Evolutionary conservation across 1,284 basidiomycete genomes (phyloP).

Genomic region (Sanghuangporus sanghuang): DNA sequence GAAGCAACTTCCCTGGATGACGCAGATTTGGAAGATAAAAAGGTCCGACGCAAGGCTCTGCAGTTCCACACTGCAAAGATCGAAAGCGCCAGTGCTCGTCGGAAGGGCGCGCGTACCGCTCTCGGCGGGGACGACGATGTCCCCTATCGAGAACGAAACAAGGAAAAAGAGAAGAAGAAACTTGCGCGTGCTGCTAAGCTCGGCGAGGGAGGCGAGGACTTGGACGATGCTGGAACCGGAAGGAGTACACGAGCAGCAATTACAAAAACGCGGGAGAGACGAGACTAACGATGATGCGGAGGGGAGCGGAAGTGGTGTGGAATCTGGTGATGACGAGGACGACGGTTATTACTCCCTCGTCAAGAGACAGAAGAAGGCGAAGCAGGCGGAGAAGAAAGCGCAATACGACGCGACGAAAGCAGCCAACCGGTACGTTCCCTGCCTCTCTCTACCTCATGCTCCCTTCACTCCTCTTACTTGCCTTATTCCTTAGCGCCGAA

Average conservation of each 20-base stretch:
- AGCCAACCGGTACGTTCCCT: constrained; percentile 51
- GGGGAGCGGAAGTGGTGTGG: constrained; percentile 28
- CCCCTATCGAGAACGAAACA: constrained; percentile 68
- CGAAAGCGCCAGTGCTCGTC: constrained; percentile 65
- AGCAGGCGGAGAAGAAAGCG: constrained; percentile 74
- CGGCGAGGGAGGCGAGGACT: constrained; percentile 57
- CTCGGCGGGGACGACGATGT: constrained; percentile 86
- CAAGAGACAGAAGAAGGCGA: constrained; percentile 64
- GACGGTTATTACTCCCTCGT: constrained; percentile 89
- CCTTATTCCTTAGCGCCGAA: constrained; percentile 36
- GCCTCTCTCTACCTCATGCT: constrained; percentile 11
- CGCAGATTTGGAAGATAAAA: constrained; percentile 79
- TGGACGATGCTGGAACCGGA: constrained; percentile 57
- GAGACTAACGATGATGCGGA: constrained; percentile 37
- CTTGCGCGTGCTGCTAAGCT: constrained; percentile 31
- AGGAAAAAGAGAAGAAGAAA: constrained; percentile 50
- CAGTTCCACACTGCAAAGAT: constrained; percentile 86
- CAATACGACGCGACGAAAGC: constrained; percentile 69
- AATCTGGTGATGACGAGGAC: constrained; percentile 33
- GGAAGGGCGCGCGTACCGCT: constrained; percentile 64
- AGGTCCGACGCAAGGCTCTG: constrained; percentile 69
- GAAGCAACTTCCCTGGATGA: constrained; percentile 67
- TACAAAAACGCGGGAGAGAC: constrained; percentile 37
- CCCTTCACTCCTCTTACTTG: neutral
- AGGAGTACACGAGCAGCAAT: constrained; percentile 33